Evolutionary conservation across 306 rosid species (phyloP), one percentile per base, ranked within the genome.

Genomic region (Castanea mollissima): DNA sequence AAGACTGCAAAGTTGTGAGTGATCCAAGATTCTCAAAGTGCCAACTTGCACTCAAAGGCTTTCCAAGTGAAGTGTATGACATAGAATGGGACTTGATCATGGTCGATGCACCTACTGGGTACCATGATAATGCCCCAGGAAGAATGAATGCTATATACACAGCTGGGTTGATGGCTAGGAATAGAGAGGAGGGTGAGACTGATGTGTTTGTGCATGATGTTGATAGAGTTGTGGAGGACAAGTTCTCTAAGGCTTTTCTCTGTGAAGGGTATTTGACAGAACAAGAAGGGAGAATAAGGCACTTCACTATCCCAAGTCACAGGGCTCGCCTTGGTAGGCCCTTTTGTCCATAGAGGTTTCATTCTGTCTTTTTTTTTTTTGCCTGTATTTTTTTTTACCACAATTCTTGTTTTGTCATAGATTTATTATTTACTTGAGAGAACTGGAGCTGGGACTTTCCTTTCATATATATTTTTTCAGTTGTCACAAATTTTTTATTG

Each of bases 41-140:
- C 49, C 64, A 73, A n/a, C 71, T 95, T 35, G 81, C 96, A 1
- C 91, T 86, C 21, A 95, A 90, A 76, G 90, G 90, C 41, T 86
- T 92, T 27, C 98, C 98, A 0, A 85, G 59, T 23, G 93, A 91
- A 18, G 78, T 95, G 3, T 95, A 92, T 55, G 94, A 92, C 25
- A 74, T 88, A 0, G 99, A 91, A 23, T 95, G 99, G 99, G 99
- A 95, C 55, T 73, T 91, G 83, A 95, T 95, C 31, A 95, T 95
- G 99, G 98, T 95, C 59, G 99, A 95, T 73, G 99, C 99, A 13
- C 99, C 99, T 0, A 95, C 97, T 0, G 99, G 99, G 16, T 95
- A 86, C 76, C 85, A 83, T 69, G 91, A 89, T 0, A 91, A 75
- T 6, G 99, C 99, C 0, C 98, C 99, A 0, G 99, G 99, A 21